phyloP scores from a whole-genome alignment of 768 basidiomycete species.

The Auriculariales sp. region DNA sequence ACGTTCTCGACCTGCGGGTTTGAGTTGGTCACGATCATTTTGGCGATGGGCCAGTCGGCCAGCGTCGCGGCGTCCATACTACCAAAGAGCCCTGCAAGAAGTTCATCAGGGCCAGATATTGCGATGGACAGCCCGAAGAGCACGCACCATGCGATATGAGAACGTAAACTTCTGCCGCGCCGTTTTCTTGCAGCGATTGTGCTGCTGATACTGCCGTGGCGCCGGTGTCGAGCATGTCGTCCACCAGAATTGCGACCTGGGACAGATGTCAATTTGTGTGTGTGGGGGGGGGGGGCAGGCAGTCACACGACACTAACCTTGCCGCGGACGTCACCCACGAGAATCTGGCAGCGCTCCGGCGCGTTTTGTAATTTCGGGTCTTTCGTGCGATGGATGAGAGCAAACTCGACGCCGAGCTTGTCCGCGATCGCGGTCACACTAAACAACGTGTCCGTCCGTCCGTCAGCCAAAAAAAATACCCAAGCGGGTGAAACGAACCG shows the following conservation, averaged over 20 bases:
- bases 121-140: conserved; percentile 10
- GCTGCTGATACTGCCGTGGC: conserved; percentile 76
- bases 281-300: conserved; percentile 1
- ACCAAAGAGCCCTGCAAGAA: conserved; percentile 55
- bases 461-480: conserved; percentile 1
- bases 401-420: conserved; percentile 89
- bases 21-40: conserved; percentile 27
- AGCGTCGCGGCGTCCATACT: conserved; percentile 57
- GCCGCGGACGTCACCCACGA: conserved; percentile 87
- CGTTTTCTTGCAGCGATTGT: conserved; percentile 75
- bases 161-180: conserved; percentile 75
- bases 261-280: conserved; percentile 3
- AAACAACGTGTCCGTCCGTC: neutral
- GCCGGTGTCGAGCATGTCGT: conserved; percentile 98
- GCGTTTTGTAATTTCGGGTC: conserved; percentile 49
- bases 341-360: conserved; percentile 76
- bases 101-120: conserved; percentile 8
- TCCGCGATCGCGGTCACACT: conserved; percentile 93
- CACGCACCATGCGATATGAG: conserved; percentile 79
- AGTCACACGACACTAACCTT: conserved; percentile 35
- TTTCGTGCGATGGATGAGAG: conserved; percentile 85
- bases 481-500: conserved; percentile 33
- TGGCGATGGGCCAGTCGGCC: conserved; percentile 59
- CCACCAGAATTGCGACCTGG: conserved; percentile 85
- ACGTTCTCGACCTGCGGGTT: conserved; percentile 4